Evolutionary conservation across 75 land plant genomes (phyloP).

Genomic region (Pinus tabuliformis): DNA sequence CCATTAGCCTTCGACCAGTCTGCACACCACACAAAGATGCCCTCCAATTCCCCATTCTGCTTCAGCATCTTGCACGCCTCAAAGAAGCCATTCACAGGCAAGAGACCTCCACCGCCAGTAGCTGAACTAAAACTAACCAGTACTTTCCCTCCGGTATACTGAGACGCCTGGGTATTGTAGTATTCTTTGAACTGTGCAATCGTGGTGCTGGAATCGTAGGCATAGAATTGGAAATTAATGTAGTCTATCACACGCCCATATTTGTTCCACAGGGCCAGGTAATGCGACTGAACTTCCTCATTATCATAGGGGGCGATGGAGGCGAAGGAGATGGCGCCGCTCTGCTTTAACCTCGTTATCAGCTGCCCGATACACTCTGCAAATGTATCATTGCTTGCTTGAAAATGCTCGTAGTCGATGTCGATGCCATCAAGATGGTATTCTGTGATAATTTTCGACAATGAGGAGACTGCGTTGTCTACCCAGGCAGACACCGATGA

Average conservation of each 20-base stretch:
- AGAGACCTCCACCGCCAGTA: not conserved
- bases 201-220: conserved; percentile 13
- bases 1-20: conserved; percentile 19
- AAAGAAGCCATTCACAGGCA: conserved; percentile 13
- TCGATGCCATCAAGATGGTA: conserved; percentile 39
- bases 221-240: conserved; percentile 36
- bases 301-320: conserved; percentile 25
- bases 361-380: conserved; percentile 29
- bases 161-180: conserved; percentile 7
- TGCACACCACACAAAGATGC: conserved; percentile 32
- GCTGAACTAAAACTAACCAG: conserved; percentile 14
- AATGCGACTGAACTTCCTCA: conserved; percentile 10
- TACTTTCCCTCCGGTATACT: conserved; percentile 17
- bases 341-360: conserved; percentile 17
- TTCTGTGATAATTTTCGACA: conserved; percentile 26
- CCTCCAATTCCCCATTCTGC: conserved; percentile 7
- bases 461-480: conserved; percentile 45
- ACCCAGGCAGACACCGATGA: conserved; percentile 31
- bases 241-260: conserved; percentile 17
- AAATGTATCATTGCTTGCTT: conserved; percentile 14
- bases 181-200: conserved; percentile 7
- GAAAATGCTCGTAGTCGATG: conserved; percentile 39
- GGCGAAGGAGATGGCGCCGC: conserved; percentile 8
- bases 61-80: conserved; percentile 18
- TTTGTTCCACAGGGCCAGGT: conserved; percentile 13